Evolutionary conservation across 1,284 basidiomycete genomes (phyloP).

Genomic region (Fomitopsis pinicola): DNA sequence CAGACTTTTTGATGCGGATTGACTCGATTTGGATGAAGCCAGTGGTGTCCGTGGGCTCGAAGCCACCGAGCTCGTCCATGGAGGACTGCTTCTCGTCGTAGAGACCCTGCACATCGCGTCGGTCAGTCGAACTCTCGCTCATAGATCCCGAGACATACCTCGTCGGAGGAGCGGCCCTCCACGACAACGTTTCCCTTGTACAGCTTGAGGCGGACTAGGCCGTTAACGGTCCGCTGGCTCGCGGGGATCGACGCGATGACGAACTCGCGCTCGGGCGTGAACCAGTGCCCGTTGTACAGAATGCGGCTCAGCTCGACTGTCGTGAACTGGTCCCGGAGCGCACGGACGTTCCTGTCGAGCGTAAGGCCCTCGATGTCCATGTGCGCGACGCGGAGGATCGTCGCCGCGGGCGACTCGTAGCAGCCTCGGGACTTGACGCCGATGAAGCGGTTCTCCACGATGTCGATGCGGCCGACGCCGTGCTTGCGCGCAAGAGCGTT

Average conservation of each 20-base stretch:
- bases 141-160: constrained; percentile 40
- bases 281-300: constrained; percentile 96
- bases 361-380: constrained; percentile 97
- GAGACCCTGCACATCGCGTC: constrained; percentile 53
- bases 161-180: constrained; percentile 88
- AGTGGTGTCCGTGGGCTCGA: constrained; percentile 88
- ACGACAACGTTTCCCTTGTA: constrained; percentile 97
- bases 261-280: constrained; percentile 97
- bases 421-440: constrained; percentile 98
- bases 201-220: constrained; percentile 83
- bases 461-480: constrained; percentile 95
- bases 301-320: constrained; percentile 89
- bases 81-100: constrained; percentile 98
- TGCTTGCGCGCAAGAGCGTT: constrained; percentile 94
- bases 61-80: constrained; percentile 99
- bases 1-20: constrained; percentile 93
- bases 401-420: constrained; percentile 96
- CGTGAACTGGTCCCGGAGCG: constrained; percentile 92
- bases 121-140: background rate
- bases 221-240: constrained; percentile 96
- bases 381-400: constrained; percentile 93
- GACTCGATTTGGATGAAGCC: constrained; percentile 96
- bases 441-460: constrained; percentile 99
- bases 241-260: constrained; percentile 85
- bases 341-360: constrained; percentile 94